phyloP scores from a whole-genome alignment of 768 basidiomycete genomes.

The Suillus occidentalis region DNA sequence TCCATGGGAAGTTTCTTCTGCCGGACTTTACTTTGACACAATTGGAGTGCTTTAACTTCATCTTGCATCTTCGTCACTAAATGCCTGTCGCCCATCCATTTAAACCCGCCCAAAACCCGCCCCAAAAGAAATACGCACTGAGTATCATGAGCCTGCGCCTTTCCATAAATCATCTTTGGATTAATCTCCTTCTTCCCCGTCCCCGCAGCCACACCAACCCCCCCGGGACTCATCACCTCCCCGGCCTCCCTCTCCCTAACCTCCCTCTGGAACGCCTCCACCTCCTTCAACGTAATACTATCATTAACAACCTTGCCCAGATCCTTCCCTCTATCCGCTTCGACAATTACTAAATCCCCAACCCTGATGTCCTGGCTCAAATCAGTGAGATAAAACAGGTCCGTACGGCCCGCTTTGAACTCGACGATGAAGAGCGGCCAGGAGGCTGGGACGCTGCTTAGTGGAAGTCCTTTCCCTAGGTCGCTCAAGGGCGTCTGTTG shows the following conservation, averaged over 20 bases:
- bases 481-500: slow-evolving; percentile 40
- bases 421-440: slow-evolving; percentile 96
- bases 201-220: slow-evolving; percentile 36
- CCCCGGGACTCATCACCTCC: slow-evolving; percentile 47
- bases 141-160: slow-evolving; percentile 79
- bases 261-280: slow-evolving; percentile 86
- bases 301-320: slow-evolving; percentile 91
- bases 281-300: slow-evolving; percentile 84
- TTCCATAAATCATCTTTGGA: slow-evolving; percentile 95
- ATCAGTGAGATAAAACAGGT: slow-evolving; percentile 89
- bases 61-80: slow-evolving; percentile 84
- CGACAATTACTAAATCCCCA: slow-evolving; percentile 94
- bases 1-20: slow-evolving; percentile 98
- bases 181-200: slow-evolving; percentile 82
- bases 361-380: slow-evolving; percentile 62
- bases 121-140: slow-evolving; percentile 50
- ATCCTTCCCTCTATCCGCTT: slow-evolving; percentile 93
- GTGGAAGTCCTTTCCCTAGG: slow-evolving; percentile 87
- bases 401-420: slow-evolving; percentile 96
- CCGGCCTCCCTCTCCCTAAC: slow-evolving; percentile 59
- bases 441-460: slow-evolving; percentile 76
- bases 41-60: slow-evolving; percentile 86
- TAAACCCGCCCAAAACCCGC: not conserved
- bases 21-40: slow-evolving; percentile 89
- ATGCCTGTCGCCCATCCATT: slow-evolving; percentile 43